Conservation (phyloP, 2,329 filamentous ascomycete species). For the Cladophialophora carrionii region DNA sequence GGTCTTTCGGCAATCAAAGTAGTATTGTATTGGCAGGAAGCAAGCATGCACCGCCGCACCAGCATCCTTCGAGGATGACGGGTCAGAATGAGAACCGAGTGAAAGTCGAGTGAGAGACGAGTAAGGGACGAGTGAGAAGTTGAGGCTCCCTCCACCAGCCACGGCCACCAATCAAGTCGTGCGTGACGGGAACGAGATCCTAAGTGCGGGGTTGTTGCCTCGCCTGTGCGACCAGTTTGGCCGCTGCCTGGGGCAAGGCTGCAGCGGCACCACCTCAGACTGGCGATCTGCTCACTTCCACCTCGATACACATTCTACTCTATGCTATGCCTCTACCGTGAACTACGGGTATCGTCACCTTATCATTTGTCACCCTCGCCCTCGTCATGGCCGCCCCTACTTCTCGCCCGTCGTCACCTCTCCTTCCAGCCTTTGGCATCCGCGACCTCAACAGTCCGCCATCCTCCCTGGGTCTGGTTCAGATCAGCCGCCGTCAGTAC, state of each 20-base stretch:
- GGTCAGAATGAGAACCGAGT: not conserved
- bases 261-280: conserved; percentile 5
- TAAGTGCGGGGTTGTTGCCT: not conserved
- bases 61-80: not conserved
- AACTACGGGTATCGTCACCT: conserved; percentile 1
- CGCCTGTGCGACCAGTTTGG: conserved; percentile 6
- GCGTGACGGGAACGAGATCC: not conserved
- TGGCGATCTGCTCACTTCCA: conserved; percentile 4
- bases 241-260: conserved; percentile 10
- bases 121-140: not conserved
- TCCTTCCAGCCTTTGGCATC: conserved; percentile 36
- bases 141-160: no score
- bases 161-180: not conserved
- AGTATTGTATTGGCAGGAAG: conserved; percentile 4
- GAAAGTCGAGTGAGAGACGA: not conserved
- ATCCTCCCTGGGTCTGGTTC: conserved; percentile 43
- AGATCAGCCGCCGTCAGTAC: conserved; percentile 49
- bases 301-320: not conserved
- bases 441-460: conserved; percentile 33
- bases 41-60: not conserved
- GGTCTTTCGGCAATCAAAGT: not conserved
- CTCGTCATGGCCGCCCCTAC: conserved; percentile 24
- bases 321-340: conserved; percentile 10
- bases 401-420: conserved; percentile 14
- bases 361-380: not conserved